Percentiles rank a stretch among this genome's conserved stretches.
These are phyloP conservation scores for Aspergillus neotritici DNA, from an alignment of 2,329 filamentous ascomycete species.

Conservation along the genomic window DNA sequence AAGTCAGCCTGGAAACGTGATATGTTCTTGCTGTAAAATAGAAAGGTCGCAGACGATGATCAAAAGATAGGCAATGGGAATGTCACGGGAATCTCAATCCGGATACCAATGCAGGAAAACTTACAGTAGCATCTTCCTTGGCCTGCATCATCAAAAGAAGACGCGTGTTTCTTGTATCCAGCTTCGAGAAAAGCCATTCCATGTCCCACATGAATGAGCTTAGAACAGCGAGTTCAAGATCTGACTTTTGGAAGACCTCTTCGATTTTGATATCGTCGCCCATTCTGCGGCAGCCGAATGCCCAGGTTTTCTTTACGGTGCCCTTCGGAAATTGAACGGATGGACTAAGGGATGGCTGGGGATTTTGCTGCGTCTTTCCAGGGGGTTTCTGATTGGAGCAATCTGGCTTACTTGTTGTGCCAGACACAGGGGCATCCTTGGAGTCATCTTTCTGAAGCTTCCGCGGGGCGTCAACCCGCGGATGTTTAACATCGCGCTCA, in stretches of 20 bases:
- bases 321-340: constrained; percentile 52
- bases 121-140: constrained; percentile 44
- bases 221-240: constrained; percentile 70
- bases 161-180: constrained; percentile 57
- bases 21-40: background rate
- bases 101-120: constrained; percentile 1
- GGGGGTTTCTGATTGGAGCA: background rate
- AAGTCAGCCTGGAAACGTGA: background rate
- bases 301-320: constrained; percentile 76
- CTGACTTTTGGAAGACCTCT: constrained; percentile 69
- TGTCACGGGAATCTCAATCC: no score
- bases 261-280: constrained; percentile 78
- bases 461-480: constrained; percentile 10
- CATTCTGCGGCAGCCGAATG: constrained; percentile 54
- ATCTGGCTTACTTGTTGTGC: background rate
- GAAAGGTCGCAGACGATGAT: background rate
- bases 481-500: constrained; percentile 20
- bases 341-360: constrained; percentile 14
- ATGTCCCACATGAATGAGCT: constrained; percentile 86
- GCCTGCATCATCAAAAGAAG: constrained; percentile 61
- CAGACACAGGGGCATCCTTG: background rate
- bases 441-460: background rate
- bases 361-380: background rate
- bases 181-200: constrained; percentile 69
- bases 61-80: background rate